Conservation (phyloP, 2,329 filamentous ascomycete genomes). For the Botrytis fabae region DNA sequence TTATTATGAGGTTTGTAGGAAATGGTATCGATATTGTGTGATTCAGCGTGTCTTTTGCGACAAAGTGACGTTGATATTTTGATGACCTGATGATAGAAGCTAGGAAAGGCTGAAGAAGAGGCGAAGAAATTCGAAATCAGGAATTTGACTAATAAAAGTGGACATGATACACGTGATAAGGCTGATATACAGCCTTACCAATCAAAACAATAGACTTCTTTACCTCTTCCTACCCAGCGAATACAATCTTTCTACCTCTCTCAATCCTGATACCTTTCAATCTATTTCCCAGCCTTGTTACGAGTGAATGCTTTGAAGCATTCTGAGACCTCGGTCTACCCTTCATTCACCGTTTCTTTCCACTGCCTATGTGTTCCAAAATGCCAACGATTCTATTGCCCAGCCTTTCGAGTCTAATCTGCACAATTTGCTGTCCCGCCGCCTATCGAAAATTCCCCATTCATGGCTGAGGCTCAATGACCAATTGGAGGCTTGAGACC, state of each 20-base stretch:
- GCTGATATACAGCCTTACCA: not conserved
- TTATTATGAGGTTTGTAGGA: not conserved
- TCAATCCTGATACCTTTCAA: not conserved
- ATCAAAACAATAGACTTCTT: not conserved
- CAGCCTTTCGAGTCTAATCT: slow-evolving; percentile 15
- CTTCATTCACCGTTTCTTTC: slow-evolving; percentile 12
- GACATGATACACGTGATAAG: not conserved
- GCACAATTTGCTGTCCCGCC: slow-evolving; percentile 17
- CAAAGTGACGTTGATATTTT: slow-evolving; percentile 1
- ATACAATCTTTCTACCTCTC: not conserved
- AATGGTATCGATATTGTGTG: not conserved
- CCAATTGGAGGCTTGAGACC: not conserved
- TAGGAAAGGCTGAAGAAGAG: slow-evolving; percentile 20
- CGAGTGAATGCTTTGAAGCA: not conserved
- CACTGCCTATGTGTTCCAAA: not conserved
- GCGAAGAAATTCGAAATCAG: slow-evolving; percentile 11
- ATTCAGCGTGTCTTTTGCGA: slow-evolving; percentile 6
- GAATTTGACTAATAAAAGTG: not conserved
- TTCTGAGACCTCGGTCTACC: too few relatives aligned
- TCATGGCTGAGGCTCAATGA: not conserved
- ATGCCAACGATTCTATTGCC: slow-evolving; percentile 3
- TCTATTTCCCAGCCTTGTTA: not conserved
- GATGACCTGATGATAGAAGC: not conserved
- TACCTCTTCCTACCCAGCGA: not conserved
- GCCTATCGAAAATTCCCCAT: slow-evolving; percentile 15